Evolutionary conservation across 2,329 filamentous ascomycete genomes (phyloP), one percentile per base, ranked within the genome.

Genomic region (Raffaelea ambrosiae): DNA sequence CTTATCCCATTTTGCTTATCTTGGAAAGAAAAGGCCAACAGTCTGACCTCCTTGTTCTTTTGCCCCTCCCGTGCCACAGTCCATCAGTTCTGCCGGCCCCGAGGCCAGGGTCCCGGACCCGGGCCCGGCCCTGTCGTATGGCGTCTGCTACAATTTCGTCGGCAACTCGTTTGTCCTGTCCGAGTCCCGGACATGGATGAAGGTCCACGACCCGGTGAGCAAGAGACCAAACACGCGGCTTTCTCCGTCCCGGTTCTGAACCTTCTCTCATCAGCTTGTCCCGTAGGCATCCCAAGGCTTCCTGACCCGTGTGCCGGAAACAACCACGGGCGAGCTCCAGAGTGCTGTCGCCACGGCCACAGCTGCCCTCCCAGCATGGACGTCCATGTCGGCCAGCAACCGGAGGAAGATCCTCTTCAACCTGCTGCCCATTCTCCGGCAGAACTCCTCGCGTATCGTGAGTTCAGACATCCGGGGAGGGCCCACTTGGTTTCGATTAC

Each of bases 391-490:
- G 61, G 70, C 90, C 54, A 73, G 91, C 54, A 71, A 76, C 51
- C 74, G 86, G 53, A 86, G 91, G 71, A 81, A 86, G 69, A 84
- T 90, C 68, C 88, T 91, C 84, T 90, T 91, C 74, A 85, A 84
- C 65, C 89, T 88, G 60, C 84, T 88, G 29, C 74, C 77, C 33
- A 70, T 91, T 60, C 87, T 93, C 61, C 74, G 85, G 45, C 83
- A 90, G 69, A 84, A 93, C 69, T 89, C 85, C 85, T 86, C 91
- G 63, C 76, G 86, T 19, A 69, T 93, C 54, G 87, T 87, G 20
- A 84, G 86, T 42, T 19, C 2, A n/a, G 11, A 29, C 3, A 18
- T 13, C 14, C 5, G 11, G 19, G 26, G 19, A 3, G 8, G n/a
- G 11, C 23, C 4, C 41, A 44, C 13, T 9, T n/a, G 16, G 33